Base-by-base conservation (phyloP, 371 early-diverging fungal species). In the Neoconidiobolus thromboides region DNA sequence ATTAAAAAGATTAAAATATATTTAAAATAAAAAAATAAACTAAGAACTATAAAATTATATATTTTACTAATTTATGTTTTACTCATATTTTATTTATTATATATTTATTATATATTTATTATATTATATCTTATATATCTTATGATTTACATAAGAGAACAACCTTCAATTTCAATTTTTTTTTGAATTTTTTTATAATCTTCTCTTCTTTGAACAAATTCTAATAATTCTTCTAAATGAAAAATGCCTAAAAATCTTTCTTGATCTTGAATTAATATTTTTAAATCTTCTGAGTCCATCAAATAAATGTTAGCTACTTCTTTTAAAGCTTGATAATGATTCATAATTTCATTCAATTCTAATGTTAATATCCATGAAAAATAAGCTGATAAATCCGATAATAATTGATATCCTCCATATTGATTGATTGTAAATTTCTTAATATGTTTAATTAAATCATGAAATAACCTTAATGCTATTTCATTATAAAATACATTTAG, bases 281-380 rank as follows among this genome's bases (percentile, higher is more conserved):
- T 76, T 65, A 96, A 73, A 68, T 91, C 91, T 9, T 74, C 71
- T 2, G 89, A 82, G 5, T 88, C 82, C 52, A 93, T 83, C 57
- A 96, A 83, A 63, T 83, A 96, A 48, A 94, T 73, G 64, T 93
- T 91, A 37, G 90, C 91, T 4, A 96, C 71, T 50, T 91, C 91
- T 72, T 93, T 93, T 47, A 96, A 72, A 0, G 90, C 93, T 3
- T 78, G 67, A 66, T 93, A 93, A 58, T 86, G 81, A 15, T 86
- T 80, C 14, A 82, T 75, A 14, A 87, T 76, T 0, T 83, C 72
- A 6, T 80, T 75, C 10, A 57, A 43, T 6, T 55, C 55, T 5
- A 55, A 36, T 10, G 55, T 55, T 3, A 41, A 36, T 10, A 55
- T 41, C 55, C 55, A 55, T 2, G 15, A 14, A 44, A 43, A 43